Conservation (phyloP, 1,284 basidiomycete genomes). For the Ceratobasidium sp. region DNA sequence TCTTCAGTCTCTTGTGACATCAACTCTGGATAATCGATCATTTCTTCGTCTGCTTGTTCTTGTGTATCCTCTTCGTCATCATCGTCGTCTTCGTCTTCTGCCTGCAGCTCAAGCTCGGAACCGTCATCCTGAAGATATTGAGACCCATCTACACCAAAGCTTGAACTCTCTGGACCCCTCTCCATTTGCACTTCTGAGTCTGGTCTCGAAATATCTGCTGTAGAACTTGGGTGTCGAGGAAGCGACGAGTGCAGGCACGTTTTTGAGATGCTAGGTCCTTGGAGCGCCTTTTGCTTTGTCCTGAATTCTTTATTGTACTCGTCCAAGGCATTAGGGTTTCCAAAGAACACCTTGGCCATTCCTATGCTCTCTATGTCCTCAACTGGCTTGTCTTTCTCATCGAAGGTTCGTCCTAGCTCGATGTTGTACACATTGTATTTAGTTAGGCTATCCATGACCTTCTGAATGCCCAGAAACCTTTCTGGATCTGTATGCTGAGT, state of each 20-base stretch:
- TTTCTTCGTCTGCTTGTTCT: neutral
- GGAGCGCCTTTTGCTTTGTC: neutral
- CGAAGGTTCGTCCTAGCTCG: neutral
- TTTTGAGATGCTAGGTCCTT: neutral
- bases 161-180: too few species aligned
- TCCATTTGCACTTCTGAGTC: neutral
- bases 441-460: neutral
- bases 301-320: slow-evolving; percentile 4
- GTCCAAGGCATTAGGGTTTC: neutral
- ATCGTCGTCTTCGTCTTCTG: neutral
- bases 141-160: too few species aligned
- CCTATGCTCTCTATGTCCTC: neutral
- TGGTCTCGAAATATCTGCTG: neutral
- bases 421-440: neutral
- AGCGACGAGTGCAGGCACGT: neutral
- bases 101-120: too few species aligned
- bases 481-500: slow-evolving; percentile 51
- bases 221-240: neutral
- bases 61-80: neutral
- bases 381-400: neutral
- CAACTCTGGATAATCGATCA: neutral
- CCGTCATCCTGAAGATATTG: too few species aligned
- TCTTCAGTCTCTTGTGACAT: neutral
- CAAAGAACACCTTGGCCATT: neutral
- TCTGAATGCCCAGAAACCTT: slow-evolving; percentile 41